Conservation (phyloP, 768 basidiomycete species). For the Hydnomerulius pinastri region DNA sequence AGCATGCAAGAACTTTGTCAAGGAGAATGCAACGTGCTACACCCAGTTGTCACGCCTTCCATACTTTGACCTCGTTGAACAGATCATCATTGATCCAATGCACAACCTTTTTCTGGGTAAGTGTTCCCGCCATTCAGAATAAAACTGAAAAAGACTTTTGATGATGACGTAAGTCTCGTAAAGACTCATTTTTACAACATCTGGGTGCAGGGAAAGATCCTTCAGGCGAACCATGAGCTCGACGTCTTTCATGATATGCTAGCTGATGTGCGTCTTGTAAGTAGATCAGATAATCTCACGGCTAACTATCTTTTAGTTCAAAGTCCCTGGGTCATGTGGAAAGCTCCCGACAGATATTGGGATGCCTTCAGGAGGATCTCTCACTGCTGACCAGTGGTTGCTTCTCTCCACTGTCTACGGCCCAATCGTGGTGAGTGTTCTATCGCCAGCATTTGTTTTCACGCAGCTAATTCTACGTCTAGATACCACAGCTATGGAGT, state of each 20-base stretch:
- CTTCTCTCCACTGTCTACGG: constrained; percentile 28
- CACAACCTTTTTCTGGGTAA: constrained; percentile 37
- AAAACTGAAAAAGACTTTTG: no score
- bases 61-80: constrained; percentile 34
- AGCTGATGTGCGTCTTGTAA: no score
- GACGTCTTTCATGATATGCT: not conserved
- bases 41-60: constrained; percentile 30
- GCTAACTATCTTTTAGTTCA: not conserved
- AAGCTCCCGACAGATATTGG: constrained; percentile 22
- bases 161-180: constrained; percentile 18
- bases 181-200: constrained; percentile 32
- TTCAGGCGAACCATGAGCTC: constrained; percentile 3
- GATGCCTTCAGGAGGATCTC: constrained; percentile 33
- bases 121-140: no score
- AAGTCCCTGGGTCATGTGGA: not conserved
- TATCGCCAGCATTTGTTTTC: no score
- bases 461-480: no score
- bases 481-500: constrained; percentile 20
- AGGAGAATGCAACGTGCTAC: constrained; percentile 1
- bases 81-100: constrained; percentile 38
- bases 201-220: constrained; percentile 25
- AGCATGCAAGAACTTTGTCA: not conserved
- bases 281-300: not conserved
- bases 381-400: constrained; percentile 37
- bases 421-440: constrained; percentile 29